Evolutionary conservation across 1,284 basidiomycete species (phyloP), one percentile per base, ranked within the genome.

Genomic region (Blastosporella zonata): DNA sequence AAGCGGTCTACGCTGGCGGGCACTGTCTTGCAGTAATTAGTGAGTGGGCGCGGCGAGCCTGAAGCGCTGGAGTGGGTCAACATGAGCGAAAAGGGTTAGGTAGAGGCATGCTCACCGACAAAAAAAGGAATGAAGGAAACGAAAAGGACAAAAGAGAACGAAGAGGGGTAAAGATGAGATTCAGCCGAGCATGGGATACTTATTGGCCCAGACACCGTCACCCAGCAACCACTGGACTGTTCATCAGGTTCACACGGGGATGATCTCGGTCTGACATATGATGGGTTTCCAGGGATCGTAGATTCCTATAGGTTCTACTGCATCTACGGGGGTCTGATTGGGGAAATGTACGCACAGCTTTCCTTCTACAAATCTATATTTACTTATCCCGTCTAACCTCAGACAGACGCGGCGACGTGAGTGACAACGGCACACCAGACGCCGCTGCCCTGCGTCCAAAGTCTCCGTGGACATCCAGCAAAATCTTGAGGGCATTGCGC

Each of bases 401-500:
- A 53, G 68, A 68, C 53, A 69, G 68, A 50, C 62, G 67, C 48
- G 69, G 69, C 50, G 69, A 66, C 33, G 68, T 63, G 55, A 72
- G 58, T 28, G 68, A 64, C 53, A 76, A 52, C 29, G 70, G 68
- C 38, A 60, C 58, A 53, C 64, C 58, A 55, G 65, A 63, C 57
- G 68, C 61, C 52, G 68, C 67, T 25, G 73, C 74, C 36, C 79
- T 74, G 46, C 80, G 72, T 25, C 86, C 87, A 72, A 91, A 88
- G 67, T 92, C 87, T 29, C 87, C 87, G 66, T 90, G 87, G 28
- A 90, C 86, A 60, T 92, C 89, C 62, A 92, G 69, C 55, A 92
- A 66, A 54, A 92, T 91, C 67, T 90, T 92, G 59, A 97, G 79
- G n/a, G 93, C 94, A 73, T 96, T 96, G 52, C 93, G 78, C 17